Evolutionary conservation across 768 basidiomycete genomes (phyloP), one percentile per base, ranked within the genome.

Genomic region (Kwoniella botswanensis): DNA sequence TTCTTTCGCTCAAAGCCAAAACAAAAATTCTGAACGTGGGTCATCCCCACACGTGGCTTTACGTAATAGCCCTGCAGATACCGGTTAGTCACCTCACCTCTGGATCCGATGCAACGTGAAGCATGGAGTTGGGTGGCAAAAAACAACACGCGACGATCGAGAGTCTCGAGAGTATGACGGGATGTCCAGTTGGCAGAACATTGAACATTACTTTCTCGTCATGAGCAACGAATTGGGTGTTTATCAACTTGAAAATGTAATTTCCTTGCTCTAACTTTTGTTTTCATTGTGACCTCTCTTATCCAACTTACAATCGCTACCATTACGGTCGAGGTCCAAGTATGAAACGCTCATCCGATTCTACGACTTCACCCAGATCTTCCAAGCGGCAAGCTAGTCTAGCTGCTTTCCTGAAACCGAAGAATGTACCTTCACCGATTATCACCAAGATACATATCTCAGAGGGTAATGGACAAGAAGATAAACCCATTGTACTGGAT

Each of bases 311-410:
- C 35, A 4, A 6, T 35, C 35, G 35, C 35, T 35, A 35, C 35
- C 35, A 4, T 35, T 9, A 9, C 35, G 7, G 18, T 2, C 46
- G 17, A 18, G 1, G 21, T 13, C 54, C 24, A 5, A 61, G 2
- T 12, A 61, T 61, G 59, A 61, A 61, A 22, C 59, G 59, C 12
- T 42, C 59, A 6, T 21, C 21, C 18, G 59, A 26, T 15, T 24
- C 24, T n/a, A 55, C 54, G 1, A 18, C 9, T 5, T 61, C 59
- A 15, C 41, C 59, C 18, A 61, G 57, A 26, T 21, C 59, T 1
- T 43, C 43, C 9, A 70, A 70, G 50, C 17, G 68, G 35, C 70
- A 71, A 59, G 65, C 64, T 15, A 65, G 64, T 42, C 43, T 71
- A n/a, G 64, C 70, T 7, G 57, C 42, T 9, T 71, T 71, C 53